A percentile compares a stretch with the other conserved stretches of the same genome.
These are phyloP conservation scores for Cicer judaicum DNA, from an alignment of 306 rosid species.

Conservation along the genomic window DNA sequence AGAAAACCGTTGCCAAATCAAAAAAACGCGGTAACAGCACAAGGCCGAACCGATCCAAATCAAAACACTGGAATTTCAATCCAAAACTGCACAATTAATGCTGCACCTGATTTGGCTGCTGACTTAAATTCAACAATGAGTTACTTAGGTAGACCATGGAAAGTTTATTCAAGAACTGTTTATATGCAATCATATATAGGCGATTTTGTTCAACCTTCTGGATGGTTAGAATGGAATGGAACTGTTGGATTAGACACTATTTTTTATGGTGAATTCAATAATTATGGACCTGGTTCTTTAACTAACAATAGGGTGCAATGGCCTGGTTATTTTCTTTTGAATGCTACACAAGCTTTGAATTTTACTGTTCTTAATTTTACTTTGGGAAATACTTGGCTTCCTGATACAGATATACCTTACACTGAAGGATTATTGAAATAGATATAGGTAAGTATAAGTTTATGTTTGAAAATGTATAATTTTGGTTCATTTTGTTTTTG, in stretches of 20 bases:
- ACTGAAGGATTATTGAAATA: constrained; percentile 54
- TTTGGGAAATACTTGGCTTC: constrained; percentile 77
- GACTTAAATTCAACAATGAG: constrained; percentile 38
- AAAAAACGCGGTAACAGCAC: constrained; percentile 68
- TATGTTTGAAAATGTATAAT: not conserved
- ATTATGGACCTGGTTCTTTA: constrained; percentile 72
- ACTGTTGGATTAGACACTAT: constrained; percentile 67
- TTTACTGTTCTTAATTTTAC: constrained; percentile 72
- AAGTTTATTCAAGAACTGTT: constrained; percentile 74
- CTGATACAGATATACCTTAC: constrained; percentile 69
- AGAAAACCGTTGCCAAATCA: constrained; percentile 61
- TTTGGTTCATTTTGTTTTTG: constrained; percentile 27
- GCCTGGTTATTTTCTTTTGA: constrained; percentile 70
- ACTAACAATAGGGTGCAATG: constrained; percentile 65
- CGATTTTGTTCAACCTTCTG: constrained; percentile 54
- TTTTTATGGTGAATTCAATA: constrained; percentile 71
- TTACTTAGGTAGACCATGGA: constrained; percentile 76
- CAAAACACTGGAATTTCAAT: constrained; percentile 75
- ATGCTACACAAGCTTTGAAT: constrained; percentile 64
- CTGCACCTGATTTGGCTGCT: constrained; percentile 60
- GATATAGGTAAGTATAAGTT: not conserved
- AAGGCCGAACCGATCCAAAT: constrained; percentile 72
- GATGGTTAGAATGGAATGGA: constrained; percentile 85
- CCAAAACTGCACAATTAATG: constrained; percentile 73
- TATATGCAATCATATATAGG: constrained; percentile 78